A percentile compares a stretch with the other conserved stretches of the same genome.
phyloP scores from a whole-genome alignment of 306 rosid genomes.

The Vigna reflexopilosa region DNA sequence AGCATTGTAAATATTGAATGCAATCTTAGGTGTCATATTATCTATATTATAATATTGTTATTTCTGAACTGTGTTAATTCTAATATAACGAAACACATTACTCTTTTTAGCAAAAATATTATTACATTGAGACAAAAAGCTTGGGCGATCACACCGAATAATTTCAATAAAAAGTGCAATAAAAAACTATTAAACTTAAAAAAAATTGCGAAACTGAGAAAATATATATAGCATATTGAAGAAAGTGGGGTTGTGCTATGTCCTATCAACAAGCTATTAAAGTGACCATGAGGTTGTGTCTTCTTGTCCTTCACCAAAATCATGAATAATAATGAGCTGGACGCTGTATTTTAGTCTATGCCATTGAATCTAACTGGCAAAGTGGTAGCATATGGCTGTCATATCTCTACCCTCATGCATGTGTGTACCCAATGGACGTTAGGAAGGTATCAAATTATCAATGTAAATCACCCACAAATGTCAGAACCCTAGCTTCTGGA shows the following conservation, averaged over 20 bases:
- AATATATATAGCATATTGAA: neutral
- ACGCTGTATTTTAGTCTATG: conserved; percentile 29
- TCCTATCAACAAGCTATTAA: conserved; percentile 26
- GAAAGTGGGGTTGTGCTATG: conserved; percentile 26
- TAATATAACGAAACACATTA: too few species aligned
- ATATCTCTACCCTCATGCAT: conserved; percentile 30
- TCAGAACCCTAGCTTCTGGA: neutral
- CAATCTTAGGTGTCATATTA: too few species aligned
- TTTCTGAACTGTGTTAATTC: too few species aligned
- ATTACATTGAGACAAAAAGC: too few species aligned
- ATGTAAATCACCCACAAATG: neutral
- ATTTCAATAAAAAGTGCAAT: too few species aligned
- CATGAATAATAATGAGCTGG: conserved; percentile 38
- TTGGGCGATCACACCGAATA: too few species aligned
- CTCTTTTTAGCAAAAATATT: too few species aligned
- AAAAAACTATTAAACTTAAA: too few species aligned
- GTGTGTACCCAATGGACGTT: neutral
- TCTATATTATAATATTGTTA: too few species aligned
- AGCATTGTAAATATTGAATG: too few species aligned
- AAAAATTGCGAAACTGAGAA: neutral
- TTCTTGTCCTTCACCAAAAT: conserved; percentile 29
- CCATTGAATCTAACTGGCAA: conserved; percentile 46
- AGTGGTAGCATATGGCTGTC: conserved; percentile 29
- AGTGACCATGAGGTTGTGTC: conserved; percentile 42
- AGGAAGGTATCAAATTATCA: conserved; percentile 35